A percentile compares a stretch with the other conserved stretches of the same genome.
Conservation (phyloP, 2,329 filamentous ascomycete genomes). For the Grosmannia clavigera region DNA sequence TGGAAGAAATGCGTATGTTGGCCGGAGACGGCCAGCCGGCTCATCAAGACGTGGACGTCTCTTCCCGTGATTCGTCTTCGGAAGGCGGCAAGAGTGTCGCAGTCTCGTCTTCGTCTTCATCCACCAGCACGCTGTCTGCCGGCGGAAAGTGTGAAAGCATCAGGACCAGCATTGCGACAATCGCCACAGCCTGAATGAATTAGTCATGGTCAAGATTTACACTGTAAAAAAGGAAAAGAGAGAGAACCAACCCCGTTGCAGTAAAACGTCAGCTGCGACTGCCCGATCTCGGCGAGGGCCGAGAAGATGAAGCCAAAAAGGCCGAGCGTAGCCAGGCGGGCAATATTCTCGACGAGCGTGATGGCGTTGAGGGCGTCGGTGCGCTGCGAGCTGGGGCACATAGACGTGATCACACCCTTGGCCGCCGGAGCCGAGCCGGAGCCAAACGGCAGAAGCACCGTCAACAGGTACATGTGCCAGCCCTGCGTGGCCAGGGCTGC, state of each 20-base stretch:
- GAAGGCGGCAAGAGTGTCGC: background rate
- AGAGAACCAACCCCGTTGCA: constrained; percentile 45
- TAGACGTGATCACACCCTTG: constrained; percentile 61
- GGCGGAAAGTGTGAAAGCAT: constrained; percentile 31
- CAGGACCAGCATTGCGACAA: constrained; percentile 29
- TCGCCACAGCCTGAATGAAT: constrained; percentile 34
- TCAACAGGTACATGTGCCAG: constrained; percentile 60
- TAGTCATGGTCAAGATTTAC: background rate
- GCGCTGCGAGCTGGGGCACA: constrained; percentile 49
- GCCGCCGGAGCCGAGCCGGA: constrained; percentile 57
- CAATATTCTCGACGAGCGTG: constrained; percentile 58
- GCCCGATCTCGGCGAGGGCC: constrained; percentile 45
- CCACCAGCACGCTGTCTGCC: constrained; percentile 22
- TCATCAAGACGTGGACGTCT: background rate
- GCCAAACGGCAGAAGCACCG: constrained; percentile 52
- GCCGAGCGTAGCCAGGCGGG: constrained; percentile 48
- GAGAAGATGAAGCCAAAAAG: constrained; percentile 58
- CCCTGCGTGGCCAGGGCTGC: constrained; percentile 48
- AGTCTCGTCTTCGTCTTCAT: constrained; percentile 3
- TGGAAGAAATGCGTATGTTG: background rate
- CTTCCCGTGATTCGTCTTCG: background rate
- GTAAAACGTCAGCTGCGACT: constrained; percentile 51
- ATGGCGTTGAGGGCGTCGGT: constrained; percentile 57
- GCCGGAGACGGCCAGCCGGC: background rate
- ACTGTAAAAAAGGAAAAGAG: background rate